Base-by-base conservation (phyloP, 2,329 filamentous ascomycete genomes). In the Sordariomycetes sp. region DNA sequence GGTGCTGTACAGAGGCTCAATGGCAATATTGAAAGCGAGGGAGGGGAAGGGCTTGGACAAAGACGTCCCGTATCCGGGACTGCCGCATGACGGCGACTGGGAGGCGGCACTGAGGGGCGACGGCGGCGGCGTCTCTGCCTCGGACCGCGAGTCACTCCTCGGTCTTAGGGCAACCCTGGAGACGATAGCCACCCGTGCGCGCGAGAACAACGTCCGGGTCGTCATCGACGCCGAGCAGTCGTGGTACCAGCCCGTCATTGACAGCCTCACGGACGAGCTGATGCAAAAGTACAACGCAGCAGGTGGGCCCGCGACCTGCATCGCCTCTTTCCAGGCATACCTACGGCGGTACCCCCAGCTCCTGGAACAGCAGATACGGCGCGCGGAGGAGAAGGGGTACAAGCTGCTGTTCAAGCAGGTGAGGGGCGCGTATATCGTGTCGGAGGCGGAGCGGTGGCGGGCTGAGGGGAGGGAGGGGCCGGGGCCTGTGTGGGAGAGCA, bases 251-350 rank as follows among this genome's bases (percentile, higher is more conserved):
- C 62, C 63, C 14, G 62, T 63, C 1, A 62, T 64, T 24, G 63
- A 63, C 55, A 60, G 55, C 25, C 32, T 64, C 5, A 62, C 60
- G 12, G 61, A 63, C n/a, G 61, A 63, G 52, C 60, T 64, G 16
- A 64, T 64, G 63, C 63, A 64, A 60, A 61, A 60, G 53, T 64
- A 64, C 57, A 64, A 64, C 55, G 55, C 57, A 11, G 22, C 62
- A 1, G 61, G 58, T 14, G 60, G 60, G 5, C 63, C 63, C 6
- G 62, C 63, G 3, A 64, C 63, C 5, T 64, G 61, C 40, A 63
- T 63, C 50, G 62, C 63, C 16, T 64, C 62, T 14, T 63, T 63
- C 58, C 61, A 64, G 28, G 63, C 63, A 11, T 64, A 64, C 22
- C 60, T 62, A 4, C 59, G 62, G 22, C 58, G 63, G 12, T 57